Conservation (phyloP, 805 yeast genomes). For the Cyberlindnera meyerae region DNA sequence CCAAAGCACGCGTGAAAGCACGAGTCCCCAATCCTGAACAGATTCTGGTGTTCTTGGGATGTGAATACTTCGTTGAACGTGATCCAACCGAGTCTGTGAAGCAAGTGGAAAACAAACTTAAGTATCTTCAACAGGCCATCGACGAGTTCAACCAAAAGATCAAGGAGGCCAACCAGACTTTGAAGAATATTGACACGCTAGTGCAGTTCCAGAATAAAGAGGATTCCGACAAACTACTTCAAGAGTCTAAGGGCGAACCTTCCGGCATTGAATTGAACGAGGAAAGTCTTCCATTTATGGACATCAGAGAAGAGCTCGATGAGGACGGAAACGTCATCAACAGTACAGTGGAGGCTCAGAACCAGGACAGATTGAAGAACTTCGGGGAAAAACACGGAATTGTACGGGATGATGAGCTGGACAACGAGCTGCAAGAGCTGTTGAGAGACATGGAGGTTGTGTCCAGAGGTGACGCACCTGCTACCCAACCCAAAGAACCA, state of each 20-base stretch:
- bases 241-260: constrained; percentile 10
- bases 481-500: no score
- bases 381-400: constrained; percentile 19
- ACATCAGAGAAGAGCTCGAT: constrained; percentile 78
- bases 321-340: constrained; percentile 69
- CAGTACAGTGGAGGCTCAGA: constrained; percentile 39
- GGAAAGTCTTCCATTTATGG: constrained; percentile 65
- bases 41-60: constrained; percentile 33
- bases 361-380: constrained; percentile 20
- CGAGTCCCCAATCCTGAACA: constrained; percentile 19
- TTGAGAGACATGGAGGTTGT: constrained; percentile 24
- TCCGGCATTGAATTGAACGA: constrained; percentile 25
- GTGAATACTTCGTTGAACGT: constrained; percentile 37
- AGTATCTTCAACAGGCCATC: constrained; percentile 33
- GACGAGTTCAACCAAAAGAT: constrained; percentile 36
- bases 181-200: constrained; percentile 27
- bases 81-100: constrained; percentile 27
- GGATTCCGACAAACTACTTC: constrained; percentile 1
- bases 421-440: constrained; percentile 30
- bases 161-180: constrained; percentile 33
- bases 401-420: constrained; percentile 10
- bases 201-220: constrained; percentile 12
- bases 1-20: constrained; percentile 19
- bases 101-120: constrained; percentile 27
- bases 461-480: no score